Base-by-base conservation (phyloP, 306 rosid genomes). In the Benincasa hispida region DNA sequence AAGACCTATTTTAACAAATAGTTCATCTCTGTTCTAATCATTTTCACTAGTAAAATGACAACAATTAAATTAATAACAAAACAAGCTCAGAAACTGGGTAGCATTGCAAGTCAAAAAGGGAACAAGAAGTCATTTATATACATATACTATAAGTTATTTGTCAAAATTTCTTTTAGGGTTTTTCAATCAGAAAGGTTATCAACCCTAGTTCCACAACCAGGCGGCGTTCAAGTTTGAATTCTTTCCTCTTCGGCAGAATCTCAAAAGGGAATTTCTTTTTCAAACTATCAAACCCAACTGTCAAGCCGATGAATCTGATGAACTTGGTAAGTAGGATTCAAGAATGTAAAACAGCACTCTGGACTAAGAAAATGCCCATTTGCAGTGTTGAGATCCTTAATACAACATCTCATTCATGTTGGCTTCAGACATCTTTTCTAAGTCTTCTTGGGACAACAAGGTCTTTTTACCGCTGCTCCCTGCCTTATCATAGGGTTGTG, bases 401-500 rank as follows among this genome's bases (percentile, higher is more conserved):
- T 37, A 78, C 79, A 86, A 80, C 86, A 88, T 77, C 39, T 90
- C 91, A 59, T 82, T 78, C 80, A 85, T 76, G 77, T 78, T 81
- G 51, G 88, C 86, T 39, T 83, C 89, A 32, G 81, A 82, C 85
- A 89, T 86, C 84, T 89, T 88, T 84, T 91, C 91, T 82, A 93
- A 76, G 79, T 93, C 97, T 73, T 90, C 89, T 77, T 90, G 93
- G 66, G 96, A 93, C 68, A 91, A 75, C 15, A 91, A 81, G 62
- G 97, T 93, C 84, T 91, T 93, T 85, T 45, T 83, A 72, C 96
- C 89, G 3, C 83, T 79, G 77, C 88, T 80, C 10, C 97, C 98
- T 10, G 90, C 88, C 87, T 87, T 93, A 25, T 93, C 98, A 80
- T 93, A 90, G 30, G 97, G 96, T 60, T 91, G 96, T 25, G 98